These are phyloP conservation scores for Brassica rapa DNA, from an alignment of 345 rosid genomes.

Conservation along the genomic window DNA sequence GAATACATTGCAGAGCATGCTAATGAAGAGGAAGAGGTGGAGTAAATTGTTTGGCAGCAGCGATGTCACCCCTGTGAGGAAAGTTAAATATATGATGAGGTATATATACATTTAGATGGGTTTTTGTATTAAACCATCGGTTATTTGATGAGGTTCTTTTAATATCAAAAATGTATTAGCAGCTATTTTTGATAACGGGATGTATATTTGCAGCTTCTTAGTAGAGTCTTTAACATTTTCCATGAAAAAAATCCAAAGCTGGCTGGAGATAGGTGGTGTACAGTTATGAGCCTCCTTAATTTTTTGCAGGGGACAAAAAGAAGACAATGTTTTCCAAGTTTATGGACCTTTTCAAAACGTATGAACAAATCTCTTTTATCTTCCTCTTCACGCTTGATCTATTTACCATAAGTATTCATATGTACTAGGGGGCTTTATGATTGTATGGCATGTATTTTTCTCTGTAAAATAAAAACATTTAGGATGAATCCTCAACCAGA, in stretches of 20 bases:
- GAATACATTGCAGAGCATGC: slow-evolving; percentile 46
- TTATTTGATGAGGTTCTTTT: background rate
- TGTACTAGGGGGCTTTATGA: too few relatives aligned
- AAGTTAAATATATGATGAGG: slow-evolving; percentile 75
- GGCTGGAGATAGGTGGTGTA: slow-evolving; percentile 80
- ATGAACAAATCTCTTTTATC: too few relatives aligned
- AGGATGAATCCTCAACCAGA: too few relatives aligned
- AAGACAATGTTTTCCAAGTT: too few relatives aligned
- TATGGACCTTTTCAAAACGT: too few relatives aligned
- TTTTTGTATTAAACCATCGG: background rate
- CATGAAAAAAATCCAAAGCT: slow-evolving; percentile 83
- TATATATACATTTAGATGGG: slow-evolving; percentile 9
- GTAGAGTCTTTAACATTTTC: slow-evolving; percentile 68
- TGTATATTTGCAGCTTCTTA: slow-evolving; percentile 62
- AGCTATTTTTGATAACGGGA: background rate
- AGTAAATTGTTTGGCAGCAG: slow-evolving; percentile 10
- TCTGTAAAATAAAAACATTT: too few relatives aligned
- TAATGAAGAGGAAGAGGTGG: slow-evolving; percentile 48
- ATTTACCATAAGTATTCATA: too few relatives aligned
- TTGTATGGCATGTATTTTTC: too few relatives aligned
- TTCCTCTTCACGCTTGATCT: too few relatives aligned
- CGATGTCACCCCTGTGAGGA: slow-evolving; percentile 79
- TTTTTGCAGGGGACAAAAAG: slow-evolving; percentile 79
- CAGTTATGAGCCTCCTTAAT: slow-evolving; percentile 80
- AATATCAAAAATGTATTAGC: background rate